Conservation (phyloP, 352 stramenopile genomes). For the Albugo candida region DNA sequence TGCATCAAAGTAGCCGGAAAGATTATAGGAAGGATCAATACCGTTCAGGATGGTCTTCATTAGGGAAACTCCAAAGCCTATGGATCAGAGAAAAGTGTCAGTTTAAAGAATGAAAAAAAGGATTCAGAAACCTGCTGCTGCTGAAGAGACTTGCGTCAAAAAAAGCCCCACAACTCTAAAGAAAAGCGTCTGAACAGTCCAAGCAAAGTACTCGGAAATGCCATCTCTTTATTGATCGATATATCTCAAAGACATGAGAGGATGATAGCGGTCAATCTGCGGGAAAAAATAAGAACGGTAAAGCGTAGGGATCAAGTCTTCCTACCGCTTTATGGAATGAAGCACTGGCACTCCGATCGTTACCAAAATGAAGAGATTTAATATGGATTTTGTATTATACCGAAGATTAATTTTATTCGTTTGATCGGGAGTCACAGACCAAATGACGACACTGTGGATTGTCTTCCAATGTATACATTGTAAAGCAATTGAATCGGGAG, state of each 20-base stretch:
- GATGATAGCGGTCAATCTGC: no score
- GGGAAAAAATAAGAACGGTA: no score
- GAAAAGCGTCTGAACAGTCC: constrained; percentile 40
- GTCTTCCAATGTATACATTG: no score
- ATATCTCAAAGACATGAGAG: no score
- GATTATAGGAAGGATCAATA: constrained; percentile 58
- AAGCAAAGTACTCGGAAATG: constrained; percentile 22
- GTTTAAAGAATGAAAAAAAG: not conserved
- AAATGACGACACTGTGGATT: no score
- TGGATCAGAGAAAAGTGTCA: not conserved
- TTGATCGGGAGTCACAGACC: no score
- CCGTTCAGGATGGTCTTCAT: constrained; percentile 82
- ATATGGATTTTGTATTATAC: constrained; percentile 32
- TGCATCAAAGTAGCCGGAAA: constrained; percentile 68
- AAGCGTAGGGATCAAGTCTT: no score
- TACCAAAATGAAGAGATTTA: constrained; percentile 59
- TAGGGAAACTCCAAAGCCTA: constrained; percentile 61
- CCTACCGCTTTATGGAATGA: constrained; percentile 27
- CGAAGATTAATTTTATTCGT: no score
- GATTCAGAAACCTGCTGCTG: constrained; percentile 14
- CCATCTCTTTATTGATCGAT: no score
- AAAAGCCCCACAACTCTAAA: constrained; percentile 49
- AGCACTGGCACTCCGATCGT: constrained; percentile 60
- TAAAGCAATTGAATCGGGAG: no score
- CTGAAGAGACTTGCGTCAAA: constrained; percentile 49